A percentile compares a stretch with the other conserved stretches of the same genome.
phyloP scores from a whole-genome alignment of 208 protist genomes.

The Phytomonas serpens region DNA sequence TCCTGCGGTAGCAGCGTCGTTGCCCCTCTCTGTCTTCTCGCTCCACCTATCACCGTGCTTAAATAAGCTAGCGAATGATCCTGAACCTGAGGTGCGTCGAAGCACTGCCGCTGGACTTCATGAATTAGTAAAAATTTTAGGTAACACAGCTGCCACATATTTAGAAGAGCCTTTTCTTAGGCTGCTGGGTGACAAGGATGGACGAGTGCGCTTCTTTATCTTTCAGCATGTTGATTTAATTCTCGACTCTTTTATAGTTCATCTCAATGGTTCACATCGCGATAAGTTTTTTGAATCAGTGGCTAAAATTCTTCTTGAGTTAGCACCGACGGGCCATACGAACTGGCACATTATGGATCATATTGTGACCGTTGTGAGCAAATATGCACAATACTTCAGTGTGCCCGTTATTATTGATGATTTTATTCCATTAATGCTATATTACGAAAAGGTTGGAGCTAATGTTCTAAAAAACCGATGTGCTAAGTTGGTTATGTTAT shows the following conservation, averaged over 20 bases:
- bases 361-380: constrained; percentile 42
- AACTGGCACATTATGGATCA: constrained; percentile 75
- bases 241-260: constrained; percentile 65
- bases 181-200: constrained; percentile 46
- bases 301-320: constrained; percentile 32
- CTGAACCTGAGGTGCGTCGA: constrained; percentile 35
- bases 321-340: constrained; percentile 25
- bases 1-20: constrained; percentile 74
- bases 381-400: constrained; percentile 51
- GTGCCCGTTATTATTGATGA: constrained; percentile 42
- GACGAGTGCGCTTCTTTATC: constrained; percentile 40
- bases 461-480: constrained; percentile 52
- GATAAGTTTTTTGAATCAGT: constrained; percentile 44
- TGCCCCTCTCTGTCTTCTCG: constrained; percentile 70
- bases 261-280: constrained; percentile 25
- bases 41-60: constrained; percentile 52
- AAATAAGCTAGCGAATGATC: constrained; percentile 51
- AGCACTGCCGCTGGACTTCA: constrained; percentile 78
- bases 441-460: constrained; percentile 50
- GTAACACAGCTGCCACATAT: constrained; percentile 37
- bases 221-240: constrained; percentile 43
- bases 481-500: constrained; percentile 47
- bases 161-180: constrained; percentile 66
- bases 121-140: constrained; percentile 72
- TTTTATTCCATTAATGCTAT: constrained; percentile 55